Base-by-base conservation (phyloP, 306 rosid genomes). In the Glycyrrhiza uralensis region DNA sequence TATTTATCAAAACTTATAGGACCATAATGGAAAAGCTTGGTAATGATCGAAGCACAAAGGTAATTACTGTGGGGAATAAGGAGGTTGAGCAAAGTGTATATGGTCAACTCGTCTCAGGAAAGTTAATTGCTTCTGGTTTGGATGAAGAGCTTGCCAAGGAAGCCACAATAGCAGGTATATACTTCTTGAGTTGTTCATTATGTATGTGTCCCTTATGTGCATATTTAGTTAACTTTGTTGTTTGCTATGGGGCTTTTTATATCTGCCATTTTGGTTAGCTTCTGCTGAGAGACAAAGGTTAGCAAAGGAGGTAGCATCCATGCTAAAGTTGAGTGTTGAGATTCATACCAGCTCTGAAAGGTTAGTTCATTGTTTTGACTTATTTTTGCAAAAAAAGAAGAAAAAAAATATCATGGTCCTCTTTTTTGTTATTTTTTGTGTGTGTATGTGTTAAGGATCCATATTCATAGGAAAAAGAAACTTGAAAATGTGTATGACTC, bases 251-350 rank as follows among this genome's bases (percentile, higher is more conserved):
- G 69, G 56, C 41, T 77, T 56, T 73, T n/a, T 11, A 1, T 36
- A 80, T 78, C 19, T 82, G 72, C 58, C 65, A 51, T 68, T 80
- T 72, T 79, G 80, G 71, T 36, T 80, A 94, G 97, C 74, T 81
- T 85, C 91, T 62, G 92, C 95, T 28, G 90, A 91, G 84, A 94
- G 82, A 85, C 95, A 87, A 66, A 91, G 93, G 75, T 79, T 94
- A 69, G 98, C 98, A 2, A 82, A 91, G 85, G 87, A 86, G 76
- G 98, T 94, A 45, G 96, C 95, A 39, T 91, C 97, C 3, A 4
- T 80, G 76, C 89, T 94, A 30, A 94, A 94, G 84, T 80, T 94
- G 84, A 91, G 90, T 65, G 97, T 94, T 45, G 88, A 87, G 45
- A 82, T 93, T 71, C 83, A 89, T 78, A 87, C 96, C 45, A 29